Base-by-base conservation (phyloP, 2,329 filamentous ascomycete species). In the Elsinoe perseae region DNA sequence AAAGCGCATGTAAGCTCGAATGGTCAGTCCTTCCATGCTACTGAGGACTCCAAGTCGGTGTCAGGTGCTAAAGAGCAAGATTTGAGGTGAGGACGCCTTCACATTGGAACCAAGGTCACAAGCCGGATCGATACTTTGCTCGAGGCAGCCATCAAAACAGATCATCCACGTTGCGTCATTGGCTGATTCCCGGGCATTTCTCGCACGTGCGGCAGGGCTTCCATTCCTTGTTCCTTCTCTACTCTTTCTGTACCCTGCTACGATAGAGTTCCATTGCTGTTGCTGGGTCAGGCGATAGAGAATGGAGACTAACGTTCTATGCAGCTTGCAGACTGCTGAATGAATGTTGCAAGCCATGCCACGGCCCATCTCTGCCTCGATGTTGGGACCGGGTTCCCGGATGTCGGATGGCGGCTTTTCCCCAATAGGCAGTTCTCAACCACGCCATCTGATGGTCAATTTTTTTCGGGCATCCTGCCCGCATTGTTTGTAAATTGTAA, bases 151-250 rank as follows among this genome's bases (percentile, higher is more conserved):
- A n/a, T 52, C 48, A 52, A 38, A 52, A 52, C 48, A 52, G 46
- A 52, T 52, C 48, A 32, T 25, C 48, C 25, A 32, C 28, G 48
- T 52, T 52, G 48, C 48, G 48, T 52, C 48, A 52, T 52, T 44
- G 40, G 40, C 40, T 25, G 20, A 44, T 44, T 25, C 23, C 9
- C 40, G 23, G 20, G 23, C 40, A 23, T 44, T 44, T 27, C 40
- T 44, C 12, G 20, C 40, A 44, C 20, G 40, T 44, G 40, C 40
- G 3, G 8, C 5, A 36, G 21, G 9, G 20, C 16, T 25, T n/a
- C 20, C 16, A 12, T 44, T 25, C 40, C 14, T 44, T 27, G 10
- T 44, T 27, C 8, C 20, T 12, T 14, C 5, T 16, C 4, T 3
- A 2, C 12, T n/a, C 12, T n/a, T n/a, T n/a, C 34, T n/a, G n/a